phyloP scores from a whole-genome alignment of 805 yeast genomes.

The Zygotorulaspora florentina region DNA sequence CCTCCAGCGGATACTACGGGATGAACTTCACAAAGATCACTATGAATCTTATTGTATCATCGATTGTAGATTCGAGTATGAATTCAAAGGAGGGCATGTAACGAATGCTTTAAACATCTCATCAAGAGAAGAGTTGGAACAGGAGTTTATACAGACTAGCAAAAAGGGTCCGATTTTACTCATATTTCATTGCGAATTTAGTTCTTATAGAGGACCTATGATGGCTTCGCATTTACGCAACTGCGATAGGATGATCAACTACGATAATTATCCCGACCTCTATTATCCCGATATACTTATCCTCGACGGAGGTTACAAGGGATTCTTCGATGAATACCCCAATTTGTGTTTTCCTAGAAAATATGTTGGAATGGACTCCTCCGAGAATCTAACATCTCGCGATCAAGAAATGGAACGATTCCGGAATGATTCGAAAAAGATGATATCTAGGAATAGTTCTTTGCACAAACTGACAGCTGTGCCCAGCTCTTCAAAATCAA shows the following conservation, averaged over 20 bases:
- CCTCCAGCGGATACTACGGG: conserved; percentile 37
- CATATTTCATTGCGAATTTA: conserved; percentile 92
- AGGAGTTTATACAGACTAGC: conserved; percentile 39
- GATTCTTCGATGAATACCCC: conserved; percentile 59
- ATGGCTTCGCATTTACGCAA: conserved; percentile 84
- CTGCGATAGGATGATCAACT: conserved; percentile 72
- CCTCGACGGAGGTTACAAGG: conserved; percentile 86
- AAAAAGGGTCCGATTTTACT: conserved; percentile 41
- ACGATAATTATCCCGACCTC: conserved; percentile 72
- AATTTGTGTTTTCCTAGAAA: conserved; percentile 66
- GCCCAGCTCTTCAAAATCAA: conserved; percentile 16
- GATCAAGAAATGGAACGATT: conserved; percentile 53
- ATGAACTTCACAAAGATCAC: conserved; percentile 37
- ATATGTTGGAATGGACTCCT: conserved; percentile 75
- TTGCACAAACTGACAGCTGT: conserved; percentile 20
- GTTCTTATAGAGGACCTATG: conserved; percentile 88
- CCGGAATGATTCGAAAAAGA: conserved; percentile 41
- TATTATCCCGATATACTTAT: conserved; percentile 86
- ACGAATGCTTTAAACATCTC: conserved; percentile 75
- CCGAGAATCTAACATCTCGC: conserved; percentile 36
- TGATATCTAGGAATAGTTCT: conserved; percentile 36
- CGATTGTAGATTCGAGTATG: conserved; percentile 92
- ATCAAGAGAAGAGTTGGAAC: conserved; percentile 64
- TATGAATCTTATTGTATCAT: conserved; percentile 60
- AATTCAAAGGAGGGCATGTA: conserved; percentile 90